Evolutionary conservation across 805 yeast genomes (phyloP).

Genomic region (Suhomyces vadensis): DNA sequence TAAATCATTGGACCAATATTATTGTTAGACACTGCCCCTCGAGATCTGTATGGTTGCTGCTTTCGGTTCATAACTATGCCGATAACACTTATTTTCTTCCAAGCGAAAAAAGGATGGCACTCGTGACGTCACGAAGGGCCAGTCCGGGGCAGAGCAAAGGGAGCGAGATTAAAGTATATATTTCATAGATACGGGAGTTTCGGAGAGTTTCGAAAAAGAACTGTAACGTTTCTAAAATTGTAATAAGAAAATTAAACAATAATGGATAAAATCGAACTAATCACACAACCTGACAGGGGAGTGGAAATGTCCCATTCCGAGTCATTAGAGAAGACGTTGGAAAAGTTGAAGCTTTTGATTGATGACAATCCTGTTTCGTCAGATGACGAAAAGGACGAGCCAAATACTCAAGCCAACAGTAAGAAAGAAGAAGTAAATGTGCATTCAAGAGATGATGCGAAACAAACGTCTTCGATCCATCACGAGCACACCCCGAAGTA

Average conservation of each 20-base stretch:
- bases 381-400: constrained; percentile 8
- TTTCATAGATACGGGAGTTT: background rate
- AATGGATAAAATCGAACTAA: constrained; percentile 26
- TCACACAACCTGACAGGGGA: constrained; percentile 26
- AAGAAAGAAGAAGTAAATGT: constrained; percentile 3
- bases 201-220: no score
- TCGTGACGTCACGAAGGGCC: constrained; percentile 1
- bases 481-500: constrained; percentile 11
- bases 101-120: no score
- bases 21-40: constrained; percentile 1
- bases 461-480: background rate
- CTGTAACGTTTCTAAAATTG: no score
- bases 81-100: no score
- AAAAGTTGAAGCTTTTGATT: constrained; percentile 29
- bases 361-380: constrained; percentile 16
- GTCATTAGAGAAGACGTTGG: constrained; percentile 17
- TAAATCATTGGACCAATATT: background rate
- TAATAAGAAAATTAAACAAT: background rate
- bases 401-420: background rate
- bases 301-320: constrained; percentile 10
- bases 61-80: background rate
- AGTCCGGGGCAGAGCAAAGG: background rate
- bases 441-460: constrained; percentile 6
- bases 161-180: background rate
- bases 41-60: background rate